A percentile compares a stretch with the other conserved stretches of the same genome.
Conservation (phyloP, 306 rosid species). For the Casuarina glauca region DNA sequence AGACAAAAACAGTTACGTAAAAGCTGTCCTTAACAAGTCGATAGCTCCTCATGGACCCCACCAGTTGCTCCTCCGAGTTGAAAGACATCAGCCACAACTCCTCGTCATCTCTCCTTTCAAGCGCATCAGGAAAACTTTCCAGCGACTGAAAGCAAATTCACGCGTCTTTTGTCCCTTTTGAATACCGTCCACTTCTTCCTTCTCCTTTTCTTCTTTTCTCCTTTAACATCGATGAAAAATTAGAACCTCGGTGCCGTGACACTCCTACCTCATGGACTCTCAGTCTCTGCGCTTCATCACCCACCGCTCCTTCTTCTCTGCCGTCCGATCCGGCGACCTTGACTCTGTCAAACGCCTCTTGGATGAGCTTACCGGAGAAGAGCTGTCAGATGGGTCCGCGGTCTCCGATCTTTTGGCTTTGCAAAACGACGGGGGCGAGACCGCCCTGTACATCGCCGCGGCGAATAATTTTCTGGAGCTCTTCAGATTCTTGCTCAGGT, state of each 20-base stretch:
- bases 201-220: not conserved
- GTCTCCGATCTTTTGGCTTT: slow-evolving; percentile 68
- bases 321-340: slow-evolving; percentile 83
- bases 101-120: not conserved
- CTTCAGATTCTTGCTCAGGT: slow-evolving; percentile 56
- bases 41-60: not conserved
- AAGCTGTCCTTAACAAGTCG: not conserved
- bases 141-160: not conserved
- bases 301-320: slow-evolving; percentile 68
- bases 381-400: slow-evolving; percentile 41
- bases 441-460: slow-evolving; percentile 74
- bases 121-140: not conserved
- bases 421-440: slow-evolving; percentile 82
- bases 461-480: slow-evolving; percentile 54
- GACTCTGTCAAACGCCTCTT: slow-evolving; percentile 43
- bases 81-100: too few relatives aligned
- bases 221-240: not conserved
- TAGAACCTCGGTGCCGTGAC: not conserved
- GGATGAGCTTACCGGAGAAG: slow-evolving; percentile 54
- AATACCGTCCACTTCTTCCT: not conserved
- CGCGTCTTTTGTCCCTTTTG: not conserved
- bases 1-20: too few relatives aligned
- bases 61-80: not conserved
- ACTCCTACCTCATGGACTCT: slow-evolving; percentile 54
- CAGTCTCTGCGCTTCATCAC: slow-evolving; percentile 65